These are phyloP conservation scores for Pythium guiyangense DNA, from an alignment of 352 stramenopile species.

Conservation along the genomic window DNA sequence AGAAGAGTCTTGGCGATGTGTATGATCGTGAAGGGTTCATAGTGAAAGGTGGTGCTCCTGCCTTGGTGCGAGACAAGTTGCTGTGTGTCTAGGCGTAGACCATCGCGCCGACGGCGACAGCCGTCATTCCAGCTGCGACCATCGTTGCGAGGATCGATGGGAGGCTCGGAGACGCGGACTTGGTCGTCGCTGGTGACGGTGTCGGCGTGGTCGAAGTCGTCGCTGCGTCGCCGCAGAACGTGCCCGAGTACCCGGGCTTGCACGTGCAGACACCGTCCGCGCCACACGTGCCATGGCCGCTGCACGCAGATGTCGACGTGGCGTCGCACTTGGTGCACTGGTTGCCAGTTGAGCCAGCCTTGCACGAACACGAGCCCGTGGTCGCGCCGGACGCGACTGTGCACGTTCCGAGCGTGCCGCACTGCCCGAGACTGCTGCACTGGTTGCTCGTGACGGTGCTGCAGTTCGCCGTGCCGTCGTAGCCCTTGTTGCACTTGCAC, in stretches of 20 bases:
- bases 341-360: constrained; percentile 42
- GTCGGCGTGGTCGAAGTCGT: constrained; percentile 4
- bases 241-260: constrained; percentile 51
- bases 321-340: constrained; percentile 65
- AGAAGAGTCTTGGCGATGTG: background rate
- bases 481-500: constrained; percentile 77
- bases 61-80: background rate
- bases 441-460: constrained; percentile 44
- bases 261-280: constrained; percentile 45
- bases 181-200: background rate
- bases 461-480: constrained; percentile 54
- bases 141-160: constrained; percentile 14
- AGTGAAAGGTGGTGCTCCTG: background rate
- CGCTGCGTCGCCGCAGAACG: constrained; percentile 33
- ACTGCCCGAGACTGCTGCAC: constrained; percentile 72
- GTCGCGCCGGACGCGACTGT: constrained; percentile 20
- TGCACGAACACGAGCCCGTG: constrained; percentile 43
- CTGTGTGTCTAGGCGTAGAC: constrained; percentile 25
- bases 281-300: constrained; percentile 44
- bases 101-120: constrained; percentile 17
- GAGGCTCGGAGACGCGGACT: background rate
- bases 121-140: constrained; percentile 5
- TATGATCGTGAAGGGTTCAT: background rate
- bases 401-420: constrained; percentile 52
- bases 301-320: constrained; percentile 28